Evolutionary conservation across 306 rosid species (phyloP), one percentile per base, ranked within the genome.

Genomic region (Quercus glauca): DNA sequence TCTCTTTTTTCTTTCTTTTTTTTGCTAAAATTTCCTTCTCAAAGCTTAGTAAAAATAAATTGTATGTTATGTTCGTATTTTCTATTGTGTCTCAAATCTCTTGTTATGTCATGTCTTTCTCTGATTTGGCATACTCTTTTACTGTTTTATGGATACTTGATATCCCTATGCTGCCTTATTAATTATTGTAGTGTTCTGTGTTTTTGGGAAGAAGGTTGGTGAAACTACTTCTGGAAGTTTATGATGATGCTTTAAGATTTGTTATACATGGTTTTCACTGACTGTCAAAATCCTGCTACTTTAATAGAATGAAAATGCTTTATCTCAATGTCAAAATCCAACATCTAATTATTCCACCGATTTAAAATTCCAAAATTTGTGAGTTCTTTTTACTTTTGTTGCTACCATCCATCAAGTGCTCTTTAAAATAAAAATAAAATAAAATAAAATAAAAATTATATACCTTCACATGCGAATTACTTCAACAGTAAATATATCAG

Each of bases 11-110:
- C 25, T 74, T 35, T 63, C 79, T 28, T 41, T 64, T 49, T 74
- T 83, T 35, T 29, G 21, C 41, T 63, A 33, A 75, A 0, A 65
- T 2, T 33, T 18, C 20, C n/a, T 37, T 75, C 73, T 68, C 60
- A 11, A 73, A 52, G 78, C 52, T 20, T 53, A 58, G n/a, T 7
- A 45, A 80, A 67, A 23, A 78, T 71, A 67, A 23, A 78, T 65
- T 11, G 68, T 31, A 14, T 65, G 58, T 31, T 19, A 65, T 5
- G 15, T 63, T 65, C 37, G 18, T 29, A 23, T 10, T 53, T 45
- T 28, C 58, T 74, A 31, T 14, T 73, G 7, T 8, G 10, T 67
- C 52, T 19, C 26, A 63, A 63, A 67, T 67, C n/a, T 25, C 35
- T 19, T 19, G 71, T 19, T 45, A 67, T 63, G 69, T 37, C 41